Percentiles rank a stretch among this genome's conserved stretches.
phyloP scores from a whole-genome alignment of 345 rosid genomes.

The Citrus glauca region DNA sequence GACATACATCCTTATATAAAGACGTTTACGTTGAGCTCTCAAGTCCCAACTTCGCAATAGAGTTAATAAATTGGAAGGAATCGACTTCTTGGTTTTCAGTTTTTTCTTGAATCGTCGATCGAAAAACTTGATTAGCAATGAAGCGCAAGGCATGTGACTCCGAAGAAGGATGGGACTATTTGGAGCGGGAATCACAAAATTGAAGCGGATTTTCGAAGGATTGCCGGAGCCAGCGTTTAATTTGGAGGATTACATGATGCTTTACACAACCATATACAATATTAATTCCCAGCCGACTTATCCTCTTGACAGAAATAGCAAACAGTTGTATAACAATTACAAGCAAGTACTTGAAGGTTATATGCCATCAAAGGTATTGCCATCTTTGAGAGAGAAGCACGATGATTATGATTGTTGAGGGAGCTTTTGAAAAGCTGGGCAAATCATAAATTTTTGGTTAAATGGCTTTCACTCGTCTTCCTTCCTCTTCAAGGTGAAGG shows the following conservation, averaged over 20 bases:
- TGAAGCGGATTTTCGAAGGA: constrained; percentile 78
- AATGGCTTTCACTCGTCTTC: constrained; percentile 86
- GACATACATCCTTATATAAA: too few relatives aligned
- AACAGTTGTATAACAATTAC: constrained; percentile 81
- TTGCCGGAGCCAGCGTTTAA: constrained; percentile 47
- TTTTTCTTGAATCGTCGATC: too few relatives aligned
- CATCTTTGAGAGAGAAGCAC: constrained; percentile 70
- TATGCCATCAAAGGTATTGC: constrained; percentile 62
- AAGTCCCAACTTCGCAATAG: too few relatives aligned
- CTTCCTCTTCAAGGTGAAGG: constrained; percentile 71
- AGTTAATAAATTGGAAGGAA: too few relatives aligned
- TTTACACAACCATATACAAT: constrained; percentile 64
- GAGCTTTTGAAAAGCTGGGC: constrained; percentile 81
- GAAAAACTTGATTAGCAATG: constrained; percentile 24
- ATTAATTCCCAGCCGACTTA: constrained; percentile 73
- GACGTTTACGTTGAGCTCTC: too few relatives aligned
- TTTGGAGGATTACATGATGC: constrained; percentile 79
- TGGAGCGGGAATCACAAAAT: constrained; percentile 69
- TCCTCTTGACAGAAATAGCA: constrained; percentile 59
- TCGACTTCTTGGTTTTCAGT: too few relatives aligned
- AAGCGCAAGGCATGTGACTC: constrained; percentile 58
- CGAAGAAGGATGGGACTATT: constrained; percentile 82
- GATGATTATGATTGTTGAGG: constrained; percentile 69
- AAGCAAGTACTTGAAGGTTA: constrained; percentile 64
- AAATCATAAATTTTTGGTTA: constrained; percentile 83